These are phyloP conservation scores for Brassica hybrid DNA, from an alignment of 441 rosid species.

Conservation along the genomic window DNA sequence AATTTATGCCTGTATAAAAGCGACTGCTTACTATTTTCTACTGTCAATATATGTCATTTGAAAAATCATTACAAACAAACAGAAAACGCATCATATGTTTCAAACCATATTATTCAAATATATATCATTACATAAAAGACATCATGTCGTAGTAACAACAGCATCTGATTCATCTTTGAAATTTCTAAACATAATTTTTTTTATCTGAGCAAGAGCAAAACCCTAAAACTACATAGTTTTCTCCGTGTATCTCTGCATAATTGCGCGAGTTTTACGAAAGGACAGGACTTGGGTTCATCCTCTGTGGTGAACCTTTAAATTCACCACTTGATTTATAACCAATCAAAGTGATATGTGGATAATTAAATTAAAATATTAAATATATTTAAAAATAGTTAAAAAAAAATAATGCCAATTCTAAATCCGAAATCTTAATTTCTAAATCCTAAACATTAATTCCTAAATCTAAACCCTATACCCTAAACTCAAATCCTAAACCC, in stretches of 20 bases:
- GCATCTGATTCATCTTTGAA: conserved; percentile 6
- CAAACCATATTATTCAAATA: background rate
- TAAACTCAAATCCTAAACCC: too few relatives aligned
- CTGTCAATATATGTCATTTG: conserved; percentile 25
- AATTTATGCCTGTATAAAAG: conserved; percentile 3
- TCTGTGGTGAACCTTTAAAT: too few relatives aligned
- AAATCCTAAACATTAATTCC: too few relatives aligned
- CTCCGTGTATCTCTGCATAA: background rate
- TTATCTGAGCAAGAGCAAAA: background rate
- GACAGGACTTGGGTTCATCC: too few relatives aligned
- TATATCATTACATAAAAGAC: background rate
- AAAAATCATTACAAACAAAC: conserved; percentile 29
- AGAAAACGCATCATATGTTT: conserved; percentile 2
- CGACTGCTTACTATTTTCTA: conserved; percentile 28
- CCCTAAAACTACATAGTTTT: background rate
- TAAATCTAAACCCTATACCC: too few relatives aligned
- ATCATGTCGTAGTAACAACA: background rate
- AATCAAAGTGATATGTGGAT: too few relatives aligned
- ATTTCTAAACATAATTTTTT: background rate
- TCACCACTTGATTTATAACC: too few relatives aligned
- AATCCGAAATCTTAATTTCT: too few relatives aligned
- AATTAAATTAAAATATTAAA: too few relatives aligned
- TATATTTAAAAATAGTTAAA: too few relatives aligned
- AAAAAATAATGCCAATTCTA: too few relatives aligned
- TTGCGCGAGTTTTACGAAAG: background rate